A percentile compares a stretch with the other conserved stretches of the same genome.
These are phyloP conservation scores for Hericium erinaceus DNA, from an alignment of 768 basidiomycete genomes.

Conservation along the genomic window DNA sequence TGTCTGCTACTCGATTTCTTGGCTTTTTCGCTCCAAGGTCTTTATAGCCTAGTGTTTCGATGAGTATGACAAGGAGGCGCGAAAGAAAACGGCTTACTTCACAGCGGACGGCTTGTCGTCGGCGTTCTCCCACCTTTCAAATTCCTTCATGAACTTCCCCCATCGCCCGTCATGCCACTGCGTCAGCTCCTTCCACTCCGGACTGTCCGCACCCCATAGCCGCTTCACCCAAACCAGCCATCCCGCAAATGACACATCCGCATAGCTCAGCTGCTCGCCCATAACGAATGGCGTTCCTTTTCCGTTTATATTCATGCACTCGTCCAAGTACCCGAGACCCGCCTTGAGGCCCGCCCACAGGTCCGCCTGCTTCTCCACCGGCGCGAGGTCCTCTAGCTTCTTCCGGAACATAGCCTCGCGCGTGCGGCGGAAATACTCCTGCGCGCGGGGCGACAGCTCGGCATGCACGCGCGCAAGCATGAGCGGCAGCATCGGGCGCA, in stretches of 20 bases:
- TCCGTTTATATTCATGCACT: background rate
- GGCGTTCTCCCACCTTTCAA: background rate
- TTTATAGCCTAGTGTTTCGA: no score
- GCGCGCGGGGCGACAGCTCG: background rate
- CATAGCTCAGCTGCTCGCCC: background rate
- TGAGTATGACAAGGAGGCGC: no score
- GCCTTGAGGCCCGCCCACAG: background rate
- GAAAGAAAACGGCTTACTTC: no score
- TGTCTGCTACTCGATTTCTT: no score
- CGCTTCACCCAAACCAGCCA: constrained; percentile 3
- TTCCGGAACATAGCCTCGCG: background rate
- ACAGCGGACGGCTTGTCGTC: background rate
- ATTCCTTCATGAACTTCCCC: background rate
- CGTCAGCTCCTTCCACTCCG: background rate
- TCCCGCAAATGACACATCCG: background rate
- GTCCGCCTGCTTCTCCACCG: background rate
- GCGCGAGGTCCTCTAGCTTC: background rate
- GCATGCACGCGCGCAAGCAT: background rate
- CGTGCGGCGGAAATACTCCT: background rate
- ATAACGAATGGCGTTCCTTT: background rate
- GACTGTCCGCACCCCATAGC: background rate
- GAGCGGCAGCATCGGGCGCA: background rate
- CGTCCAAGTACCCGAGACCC: background rate
- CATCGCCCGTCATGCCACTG: background rate
- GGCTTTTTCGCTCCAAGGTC: no score